Percentiles rank a stretch among this genome's conserved stretches.
These are phyloP conservation scores for Handroanthus guayacan DNA, from an alignment of 257 asterid species.

Conservation along the genomic window DNA sequence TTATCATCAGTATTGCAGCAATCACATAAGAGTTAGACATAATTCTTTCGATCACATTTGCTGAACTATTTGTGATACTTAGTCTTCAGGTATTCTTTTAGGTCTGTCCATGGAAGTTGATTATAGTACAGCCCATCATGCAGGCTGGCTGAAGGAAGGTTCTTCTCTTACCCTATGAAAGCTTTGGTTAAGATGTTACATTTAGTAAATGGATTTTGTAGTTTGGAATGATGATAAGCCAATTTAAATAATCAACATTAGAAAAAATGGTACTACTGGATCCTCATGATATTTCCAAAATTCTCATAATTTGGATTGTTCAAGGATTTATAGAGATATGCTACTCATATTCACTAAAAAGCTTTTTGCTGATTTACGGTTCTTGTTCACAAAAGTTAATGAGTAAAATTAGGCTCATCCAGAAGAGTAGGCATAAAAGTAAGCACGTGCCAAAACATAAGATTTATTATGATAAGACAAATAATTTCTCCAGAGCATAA, in stretches of 20 bases:
- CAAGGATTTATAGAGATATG: too few relatives aligned
- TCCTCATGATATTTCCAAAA: too few relatives aligned
- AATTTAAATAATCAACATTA: too few relatives aligned
- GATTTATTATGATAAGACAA: background rate
- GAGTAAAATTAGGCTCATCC: background rate
- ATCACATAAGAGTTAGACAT: background rate
- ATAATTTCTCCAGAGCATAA: conserved; percentile 1
- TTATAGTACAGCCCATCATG: background rate
- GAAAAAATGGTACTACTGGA: too few relatives aligned
- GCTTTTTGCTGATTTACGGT: too few relatives aligned
- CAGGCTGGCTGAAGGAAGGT: too few relatives aligned
- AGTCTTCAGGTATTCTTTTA: background rate
- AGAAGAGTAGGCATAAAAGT: background rate
- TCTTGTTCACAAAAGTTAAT: too few relatives aligned
- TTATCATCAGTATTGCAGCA: background rate
- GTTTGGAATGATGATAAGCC: too few relatives aligned
- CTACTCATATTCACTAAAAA: too few relatives aligned
- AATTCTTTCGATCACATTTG: background rate
- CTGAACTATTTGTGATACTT: background rate
- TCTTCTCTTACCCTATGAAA: background rate
- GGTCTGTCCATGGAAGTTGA: background rate
- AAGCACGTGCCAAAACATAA: background rate
- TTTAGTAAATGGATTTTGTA: too few relatives aligned
- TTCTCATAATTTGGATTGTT: too few relatives aligned
- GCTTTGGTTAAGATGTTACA: background rate